A percentile compares a stretch with the other conserved stretches of the same genome.
Conservation (phyloP, 495 filamentous ascomycete genomes). For the Hyaloscypha finlandica region DNA sequence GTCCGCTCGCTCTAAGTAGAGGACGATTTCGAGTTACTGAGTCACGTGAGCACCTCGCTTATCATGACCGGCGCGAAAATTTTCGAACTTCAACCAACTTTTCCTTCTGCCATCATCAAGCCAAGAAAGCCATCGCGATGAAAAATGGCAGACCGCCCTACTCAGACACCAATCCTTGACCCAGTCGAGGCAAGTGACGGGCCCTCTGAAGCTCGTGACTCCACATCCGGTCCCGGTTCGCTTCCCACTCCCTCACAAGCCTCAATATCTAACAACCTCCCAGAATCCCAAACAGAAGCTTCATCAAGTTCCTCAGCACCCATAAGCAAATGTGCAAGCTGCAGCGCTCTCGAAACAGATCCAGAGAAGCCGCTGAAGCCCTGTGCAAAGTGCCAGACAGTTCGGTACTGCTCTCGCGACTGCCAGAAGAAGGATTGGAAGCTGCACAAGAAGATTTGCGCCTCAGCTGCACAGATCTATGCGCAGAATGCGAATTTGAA, state of each 20-base stretch:
- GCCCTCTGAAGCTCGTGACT: not conserved
- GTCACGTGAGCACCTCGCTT: not conserved
- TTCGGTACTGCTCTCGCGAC: conserved; percentile 48
- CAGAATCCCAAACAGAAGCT: not conserved
- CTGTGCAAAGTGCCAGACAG: conserved; percentile 43
- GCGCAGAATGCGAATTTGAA: conserved; percentile 12
- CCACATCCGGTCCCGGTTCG: not conserved
- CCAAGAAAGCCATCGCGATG: not conserved
- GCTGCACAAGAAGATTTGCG: conserved; percentile 42
- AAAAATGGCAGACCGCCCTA: not conserved
- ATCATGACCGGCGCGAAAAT: not conserved
- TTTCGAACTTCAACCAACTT: not conserved
- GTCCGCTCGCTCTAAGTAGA: no score
- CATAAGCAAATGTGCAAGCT: conserved; percentile 2
- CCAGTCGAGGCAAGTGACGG: not conserved
- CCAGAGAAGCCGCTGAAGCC: conserved; percentile 31
- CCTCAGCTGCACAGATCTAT: conserved; percentile 14
- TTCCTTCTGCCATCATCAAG: not conserved
- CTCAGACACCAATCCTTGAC: not conserved
- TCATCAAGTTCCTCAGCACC: not conserved
- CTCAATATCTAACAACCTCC: not conserved
- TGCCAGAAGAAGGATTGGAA: conserved; percentile 50
- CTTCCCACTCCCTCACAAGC: not conserved
- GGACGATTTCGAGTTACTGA: not conserved
- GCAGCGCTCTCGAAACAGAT: not conserved